Base-by-base conservation (phyloP, 1,139 yeast genomes). In the Suhomyces maxii region DNA sequence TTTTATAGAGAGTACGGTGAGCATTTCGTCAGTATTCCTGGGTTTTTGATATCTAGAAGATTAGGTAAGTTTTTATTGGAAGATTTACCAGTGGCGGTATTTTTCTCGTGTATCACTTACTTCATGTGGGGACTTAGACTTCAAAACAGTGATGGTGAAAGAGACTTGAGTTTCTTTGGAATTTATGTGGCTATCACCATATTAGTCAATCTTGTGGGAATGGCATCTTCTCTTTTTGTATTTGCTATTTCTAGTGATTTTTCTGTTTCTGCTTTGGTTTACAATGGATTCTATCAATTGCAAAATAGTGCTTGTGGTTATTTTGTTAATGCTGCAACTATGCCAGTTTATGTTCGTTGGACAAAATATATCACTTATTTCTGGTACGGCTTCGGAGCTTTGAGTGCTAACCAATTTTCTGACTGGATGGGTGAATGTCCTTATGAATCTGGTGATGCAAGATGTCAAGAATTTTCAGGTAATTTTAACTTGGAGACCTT, bases 311-410 rank as follows among this genome's bases (percentile, higher is more conserved):
- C 90, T 0, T 84, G 90, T 64, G 96, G 96, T 0, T 87, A 82
- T 63, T 88, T 86, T 57, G 87, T 84, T 18, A 88, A 86, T 63
- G 82, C 91, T 0, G 70, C 75, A 13, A 76, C 83, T 1, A 79
- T 88, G 84, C 96, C 96, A 0, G 95, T 87, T 4, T 89, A 89
- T 58, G 95, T 89, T 5, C 74, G 91, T 34, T 89, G 96, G 96
- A 75, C 84, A 6, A 86, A 84, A 58, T 89, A 87, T 62, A 65
- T 83, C 44, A 83, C 91, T 0, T 85, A 82, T 57, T 78, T 86
- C 47, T 89, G 93, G 87, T 88, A 86, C 57, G 84, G 83, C 0
- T 86, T 85, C 64, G 95, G 95, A 0, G 84, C 86, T 0, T 62
- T 84, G 46, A 56, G 77, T 14, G 77, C 89, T 0, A 86, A 84